Base-by-base conservation (phyloP, 441 rosid species). In the Euphorbia corollata region DNA sequence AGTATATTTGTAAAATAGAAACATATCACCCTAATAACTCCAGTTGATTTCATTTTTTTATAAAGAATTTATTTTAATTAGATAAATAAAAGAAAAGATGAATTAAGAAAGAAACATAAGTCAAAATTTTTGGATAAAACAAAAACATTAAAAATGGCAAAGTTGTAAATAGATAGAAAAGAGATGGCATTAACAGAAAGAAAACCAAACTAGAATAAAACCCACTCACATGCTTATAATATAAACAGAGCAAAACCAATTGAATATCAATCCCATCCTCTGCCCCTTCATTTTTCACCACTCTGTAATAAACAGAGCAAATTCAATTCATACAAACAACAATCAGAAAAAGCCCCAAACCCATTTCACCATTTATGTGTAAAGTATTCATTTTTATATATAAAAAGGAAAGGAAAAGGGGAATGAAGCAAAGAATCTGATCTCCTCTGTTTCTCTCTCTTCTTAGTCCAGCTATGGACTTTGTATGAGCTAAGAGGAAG, bases 401-500 rank as follows among this genome's bases (percentile, higher is more conserved):
- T 10, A 3, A 19, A 51, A 67, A 67, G 56, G 13, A 2, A 27
- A 30, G 4, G 6, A 68, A 68, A 48, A 11, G 57, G 3, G n/a
- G 59, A 43, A 71, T 53, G 74, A 53, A 65, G 70, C 61, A 51
- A 43, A 61, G 75, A 66, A 72, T 72, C 75, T 72, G 66, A 72
- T 68, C 48, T 61, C 58, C 77, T 64, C 65, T 61, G 65, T 59
- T 53, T 70, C 55, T 69, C 54, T 34, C 64, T 47, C 60, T 57
- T 57, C 69, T 32, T 7, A 51, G 75, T 63, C 67, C 75, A 72
- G 53, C 55, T 63, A 77, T 78, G 82, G 79, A 65, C 71, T 72
- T 56, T 36, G 57, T 32, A 32, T 74, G 81, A 27, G 32, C 32
- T 27, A 75, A 53, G 59, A 61, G 60, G 61, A 66, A 54, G 53